Percentiles rank a stretch among this genome's conserved stretches.
These are phyloP conservation scores for Pythium myriotylum DNA, from an alignment of 352 stramenopile species.

Conservation along the genomic window DNA sequence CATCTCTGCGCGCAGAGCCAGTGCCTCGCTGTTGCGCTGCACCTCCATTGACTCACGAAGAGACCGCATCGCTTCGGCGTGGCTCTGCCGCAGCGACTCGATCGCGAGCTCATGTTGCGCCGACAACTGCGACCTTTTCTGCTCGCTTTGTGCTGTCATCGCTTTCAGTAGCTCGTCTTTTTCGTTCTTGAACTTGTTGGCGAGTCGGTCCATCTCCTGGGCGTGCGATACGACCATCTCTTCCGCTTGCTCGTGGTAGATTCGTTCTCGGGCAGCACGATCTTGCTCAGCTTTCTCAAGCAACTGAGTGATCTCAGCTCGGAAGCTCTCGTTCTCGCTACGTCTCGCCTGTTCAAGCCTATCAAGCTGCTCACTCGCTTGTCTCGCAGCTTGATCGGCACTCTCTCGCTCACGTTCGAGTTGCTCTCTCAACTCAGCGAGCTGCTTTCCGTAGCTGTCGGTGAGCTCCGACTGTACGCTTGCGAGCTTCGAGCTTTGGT, in stretches of 20 bases:
- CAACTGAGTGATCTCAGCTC: slow-evolving; percentile 1
- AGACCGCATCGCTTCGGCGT: slow-evolving; percentile 31
- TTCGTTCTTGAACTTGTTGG: slow-evolving; percentile 18
- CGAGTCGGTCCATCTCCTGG: slow-evolving; percentile 3
- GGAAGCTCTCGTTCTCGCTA: slow-evolving; percentile 7
- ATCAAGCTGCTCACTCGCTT: background rate
- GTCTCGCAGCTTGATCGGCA: background rate
- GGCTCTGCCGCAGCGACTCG: slow-evolving; percentile 17
- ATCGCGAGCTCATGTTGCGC: slow-evolving; percentile 25
- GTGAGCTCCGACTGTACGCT: slow-evolving; percentile 11
- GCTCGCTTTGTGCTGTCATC: background rate
- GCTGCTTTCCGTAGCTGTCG: slow-evolving; percentile 17
- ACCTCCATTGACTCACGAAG: slow-evolving; percentile 29
- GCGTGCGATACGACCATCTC: background rate
- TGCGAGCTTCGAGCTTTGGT: background rate
- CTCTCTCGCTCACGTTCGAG: slow-evolving; percentile 19
- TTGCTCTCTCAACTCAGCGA: slow-evolving; percentile 17
- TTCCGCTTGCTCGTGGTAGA: slow-evolving; percentile 7
- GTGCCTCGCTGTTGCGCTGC: slow-evolving; percentile 35
- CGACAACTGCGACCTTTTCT: slow-evolving; percentile 3
- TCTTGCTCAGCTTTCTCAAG: background rate
- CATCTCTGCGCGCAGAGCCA: slow-evolving; percentile 38
- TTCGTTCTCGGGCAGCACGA: background rate
- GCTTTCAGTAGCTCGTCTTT: slow-evolving; percentile 24
- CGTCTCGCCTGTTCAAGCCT: slow-evolving; percentile 1